Evolutionary conservation across 768 basidiomycete species (phyloP), one percentile per base, ranked within the genome.

Genomic region (Boletus rubropictus): DNA sequence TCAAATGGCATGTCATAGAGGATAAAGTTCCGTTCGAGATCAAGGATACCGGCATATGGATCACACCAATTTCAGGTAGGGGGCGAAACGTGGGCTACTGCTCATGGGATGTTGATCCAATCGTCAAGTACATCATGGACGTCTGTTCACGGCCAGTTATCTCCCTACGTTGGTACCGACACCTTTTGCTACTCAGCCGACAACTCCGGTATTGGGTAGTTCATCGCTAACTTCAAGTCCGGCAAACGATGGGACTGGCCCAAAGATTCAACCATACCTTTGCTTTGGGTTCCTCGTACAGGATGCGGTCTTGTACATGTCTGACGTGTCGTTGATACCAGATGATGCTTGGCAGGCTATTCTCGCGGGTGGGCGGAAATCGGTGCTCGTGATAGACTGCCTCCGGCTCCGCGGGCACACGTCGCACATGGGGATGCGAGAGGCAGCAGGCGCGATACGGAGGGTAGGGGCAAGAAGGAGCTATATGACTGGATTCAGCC

Each of bases 291-390:
- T 89, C 69, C 74, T 78, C 58, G 71, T 88, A 38, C 77, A 83
- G 56, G 70, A 83, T 29, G 67, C 75, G 25, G 66, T 94, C 38
- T 71, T 81, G 12, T 94, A 94, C 68, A 73, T 95, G 49, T 84
- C 86, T 22, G 93, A 96, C 63, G 86, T 84, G 34, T 89, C 86
- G 8, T 68, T 77, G 55, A 86, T 95, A 45, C 90, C 92, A 2
- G 79, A 85, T 7, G 73, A 78, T 29, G 77, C 81, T 33, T 89
- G 86, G 86, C 57, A 64, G 17, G 56, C 80, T 42, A 66, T 83
- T 42, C 53, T 62, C 28, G 54, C 50, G 12, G 55, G 52, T 4
- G 41, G 47, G 25, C 52, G 47, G 20, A 64, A 64, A 43, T 72
- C 82, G 2, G 74, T 88, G 21, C 72, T 86, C 49, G 77, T 92